These are phyloP conservation scores for Isatis tinctoria DNA, from an alignment of 345 rosid species.

Conservation along the genomic window DNA sequence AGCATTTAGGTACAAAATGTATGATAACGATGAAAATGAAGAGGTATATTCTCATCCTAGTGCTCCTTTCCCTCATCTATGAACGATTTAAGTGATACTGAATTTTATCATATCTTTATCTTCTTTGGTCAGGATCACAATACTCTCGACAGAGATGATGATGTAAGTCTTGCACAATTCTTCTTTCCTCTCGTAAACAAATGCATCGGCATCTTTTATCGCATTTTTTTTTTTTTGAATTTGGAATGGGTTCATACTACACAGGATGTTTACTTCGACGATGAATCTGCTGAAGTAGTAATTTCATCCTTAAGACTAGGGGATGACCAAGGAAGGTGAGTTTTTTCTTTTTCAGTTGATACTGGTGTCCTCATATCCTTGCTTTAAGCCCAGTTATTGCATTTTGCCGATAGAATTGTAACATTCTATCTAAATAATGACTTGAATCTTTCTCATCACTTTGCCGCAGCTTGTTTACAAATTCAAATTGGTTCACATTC, in stretches of 20 bases:
- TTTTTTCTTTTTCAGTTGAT: background rate
- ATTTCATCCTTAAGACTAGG: constrained; percentile 97
- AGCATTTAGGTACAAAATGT: constrained; percentile 88
- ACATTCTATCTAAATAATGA: constrained; percentile 4
- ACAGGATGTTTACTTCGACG: constrained; percentile 98
- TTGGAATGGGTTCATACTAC: constrained; percentile 16
- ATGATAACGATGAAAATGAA: constrained; percentile 84
- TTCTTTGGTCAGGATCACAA: constrained; percentile 56
- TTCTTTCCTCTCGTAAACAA: background rate
- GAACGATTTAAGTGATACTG: background rate
- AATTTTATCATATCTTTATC: constrained; percentile 7
- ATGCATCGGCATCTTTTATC: background rate
- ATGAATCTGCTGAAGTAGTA: constrained; percentile 97
- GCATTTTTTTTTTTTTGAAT: background rate
- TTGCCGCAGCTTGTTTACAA: constrained; percentile 76
- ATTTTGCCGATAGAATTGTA: background rate
- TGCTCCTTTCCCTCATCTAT: background rate
- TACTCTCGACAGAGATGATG: constrained; percentile 84
- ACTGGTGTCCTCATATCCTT: background rate
- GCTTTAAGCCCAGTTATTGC: background rate
- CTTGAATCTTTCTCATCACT: background rate
- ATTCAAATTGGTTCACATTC: constrained; percentile 96
- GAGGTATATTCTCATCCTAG: constrained; percentile 48
- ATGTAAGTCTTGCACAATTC: constrained; percentile 42
- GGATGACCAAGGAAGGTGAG: constrained; percentile 96